These are phyloP conservation scores for Crithidia expoeki DNA, from an alignment of 208 protist genomes.

Conservation along the genomic window DNA sequence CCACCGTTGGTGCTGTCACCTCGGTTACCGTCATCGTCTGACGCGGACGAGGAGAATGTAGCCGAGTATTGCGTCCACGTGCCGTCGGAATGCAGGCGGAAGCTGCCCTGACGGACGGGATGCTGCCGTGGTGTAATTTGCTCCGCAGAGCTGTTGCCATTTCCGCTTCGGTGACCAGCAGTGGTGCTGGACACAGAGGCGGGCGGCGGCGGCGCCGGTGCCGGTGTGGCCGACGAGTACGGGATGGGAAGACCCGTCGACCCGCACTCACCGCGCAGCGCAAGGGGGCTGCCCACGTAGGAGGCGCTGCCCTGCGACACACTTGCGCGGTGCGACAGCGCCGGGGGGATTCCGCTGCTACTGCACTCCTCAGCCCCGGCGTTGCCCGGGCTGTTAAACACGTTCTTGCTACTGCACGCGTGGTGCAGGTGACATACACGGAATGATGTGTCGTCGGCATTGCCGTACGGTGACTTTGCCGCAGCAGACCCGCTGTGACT, in stretches of 20 bases:
- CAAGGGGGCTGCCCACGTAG: constrained; percentile 10
- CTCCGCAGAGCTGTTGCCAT: neutral
- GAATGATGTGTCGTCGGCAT: constrained; percentile 2
- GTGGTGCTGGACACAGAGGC: neutral
- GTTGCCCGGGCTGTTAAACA: neutral
- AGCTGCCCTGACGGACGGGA: constrained; percentile 19
- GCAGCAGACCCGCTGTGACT: neutral
- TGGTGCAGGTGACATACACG: neutral
- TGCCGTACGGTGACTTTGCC: neutral
- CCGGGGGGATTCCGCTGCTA: neutral
- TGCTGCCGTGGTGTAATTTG: constrained; percentile 4
- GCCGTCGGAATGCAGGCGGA: constrained; percentile 26
- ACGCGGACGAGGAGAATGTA: neutral
- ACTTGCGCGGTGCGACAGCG: neutral
- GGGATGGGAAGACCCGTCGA: neutral
- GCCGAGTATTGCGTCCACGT: constrained; percentile 38
- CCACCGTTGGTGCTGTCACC: constrained; percentile 4
- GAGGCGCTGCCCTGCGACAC: constrained; percentile 13
- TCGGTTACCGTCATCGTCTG: constrained; percentile 23
- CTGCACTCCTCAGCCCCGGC: neutral
- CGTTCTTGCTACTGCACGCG: neutral
- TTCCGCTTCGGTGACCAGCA: neutral
- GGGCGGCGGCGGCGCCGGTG: neutral
- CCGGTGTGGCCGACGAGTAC: neutral
- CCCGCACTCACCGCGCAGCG: constrained; percentile 11